Evolutionary conservation across 2,329 filamentous ascomycete genomes (phyloP).

Genomic region (Scedosporium boydii): DNA sequence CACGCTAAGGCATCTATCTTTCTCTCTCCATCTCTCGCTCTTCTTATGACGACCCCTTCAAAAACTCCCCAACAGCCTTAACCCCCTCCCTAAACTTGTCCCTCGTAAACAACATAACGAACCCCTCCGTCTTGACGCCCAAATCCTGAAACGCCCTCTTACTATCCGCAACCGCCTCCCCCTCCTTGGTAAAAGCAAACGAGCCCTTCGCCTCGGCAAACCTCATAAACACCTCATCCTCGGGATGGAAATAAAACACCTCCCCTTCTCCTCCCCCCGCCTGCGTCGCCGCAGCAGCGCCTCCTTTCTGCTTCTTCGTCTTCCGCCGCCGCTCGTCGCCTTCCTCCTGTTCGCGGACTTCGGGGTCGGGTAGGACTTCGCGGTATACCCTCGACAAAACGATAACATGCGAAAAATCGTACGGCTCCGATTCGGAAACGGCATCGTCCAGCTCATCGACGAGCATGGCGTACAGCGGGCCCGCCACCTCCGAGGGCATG

Average conservation of each 20-base stretch:
- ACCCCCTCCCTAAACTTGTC: constrained; percentile 66
- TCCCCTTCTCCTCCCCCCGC: constrained; percentile 47
- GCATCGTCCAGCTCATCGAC: constrained; percentile 84
- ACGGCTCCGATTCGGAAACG: constrained; percentile 82
- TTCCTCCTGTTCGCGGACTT: constrained; percentile 52
- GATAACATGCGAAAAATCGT: constrained; percentile 87
- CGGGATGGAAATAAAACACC: constrained; percentile 86
- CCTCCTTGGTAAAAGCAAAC: constrained; percentile 72
- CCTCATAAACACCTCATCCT: constrained; percentile 81
- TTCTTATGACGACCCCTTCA: constrained; percentile 24
- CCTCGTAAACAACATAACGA: constrained; percentile 79
- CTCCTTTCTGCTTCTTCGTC: constrained; percentile 51
- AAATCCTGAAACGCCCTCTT: constrained; percentile 92
- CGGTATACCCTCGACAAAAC: constrained; percentile 87
- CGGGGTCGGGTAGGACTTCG: constrained; percentile 46
- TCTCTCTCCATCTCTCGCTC: no score
- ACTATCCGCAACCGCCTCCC: constrained; percentile 75
- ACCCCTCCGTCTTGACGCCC: constrained; percentile 75
- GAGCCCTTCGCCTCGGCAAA: constrained; percentile 61
- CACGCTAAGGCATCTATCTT: no score
- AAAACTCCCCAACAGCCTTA: constrained; percentile 64
- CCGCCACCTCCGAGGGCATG: constrained; percentile 85
- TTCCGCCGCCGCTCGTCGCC: constrained; percentile 51
- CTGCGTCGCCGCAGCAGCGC: constrained; percentile 27
- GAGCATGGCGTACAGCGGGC: constrained; percentile 92